These are phyloP conservation scores for Cryptococcus hybrid DNA, from an alignment of 1,284 basidiomycete genomes.

Conservation along the genomic window DNA sequence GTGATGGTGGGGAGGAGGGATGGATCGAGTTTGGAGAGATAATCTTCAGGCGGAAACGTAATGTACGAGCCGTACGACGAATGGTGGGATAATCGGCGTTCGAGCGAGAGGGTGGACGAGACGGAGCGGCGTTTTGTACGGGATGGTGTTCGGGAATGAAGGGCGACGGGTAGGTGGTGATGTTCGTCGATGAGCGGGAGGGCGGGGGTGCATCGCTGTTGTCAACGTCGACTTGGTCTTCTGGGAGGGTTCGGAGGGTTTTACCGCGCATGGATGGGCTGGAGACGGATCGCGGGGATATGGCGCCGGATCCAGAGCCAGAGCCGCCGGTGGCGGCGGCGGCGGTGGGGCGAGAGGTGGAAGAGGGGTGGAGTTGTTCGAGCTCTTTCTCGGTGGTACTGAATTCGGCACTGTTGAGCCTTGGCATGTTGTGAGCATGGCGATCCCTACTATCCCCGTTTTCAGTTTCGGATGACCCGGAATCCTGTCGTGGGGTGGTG, in stretches of 20 bases:
- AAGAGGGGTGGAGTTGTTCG: slow-evolving; percentile 46
- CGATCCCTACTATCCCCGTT: slow-evolving; percentile 18
- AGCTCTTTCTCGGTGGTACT: slow-evolving; percentile 35
- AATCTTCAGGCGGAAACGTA: slow-evolving; percentile 54
- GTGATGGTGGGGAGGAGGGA: slow-evolving; percentile 64
- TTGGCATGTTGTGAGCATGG: slow-evolving; percentile 4
- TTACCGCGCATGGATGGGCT: no score
- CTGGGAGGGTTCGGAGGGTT: slow-evolving; percentile 15
- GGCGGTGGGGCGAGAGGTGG: slow-evolving; percentile 45
- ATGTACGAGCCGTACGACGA: slow-evolving; percentile 41
- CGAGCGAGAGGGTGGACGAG: slow-evolving; percentile 64
- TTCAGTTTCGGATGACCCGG: slow-evolving; percentile 36
- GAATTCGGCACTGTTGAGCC: slow-evolving; percentile 35
- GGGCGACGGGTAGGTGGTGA: slow-evolving; percentile 43
- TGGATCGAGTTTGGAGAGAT: slow-evolving; percentile 66
- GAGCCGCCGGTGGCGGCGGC: slow-evolving; percentile 2
- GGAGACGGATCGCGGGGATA: slow-evolving; percentile 2
- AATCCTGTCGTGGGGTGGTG: slow-evolving; percentile 14
- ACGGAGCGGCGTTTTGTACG: slow-evolving; percentile 92
- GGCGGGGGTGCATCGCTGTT: no score
- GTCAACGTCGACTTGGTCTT: slow-evolving; percentile 43
- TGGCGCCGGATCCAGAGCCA: slow-evolving; percentile 18
- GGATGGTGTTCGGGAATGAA: slow-evolving; percentile 75
- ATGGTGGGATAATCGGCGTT: slow-evolving; percentile 46
- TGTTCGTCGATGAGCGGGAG: slow-evolving; percentile 35